Percentiles rank a stretch among this genome's conserved stretches.
phyloP scores from a whole-genome alignment of 192 early-diverging fungal genomes.

The Podila epicladia region DNA sequence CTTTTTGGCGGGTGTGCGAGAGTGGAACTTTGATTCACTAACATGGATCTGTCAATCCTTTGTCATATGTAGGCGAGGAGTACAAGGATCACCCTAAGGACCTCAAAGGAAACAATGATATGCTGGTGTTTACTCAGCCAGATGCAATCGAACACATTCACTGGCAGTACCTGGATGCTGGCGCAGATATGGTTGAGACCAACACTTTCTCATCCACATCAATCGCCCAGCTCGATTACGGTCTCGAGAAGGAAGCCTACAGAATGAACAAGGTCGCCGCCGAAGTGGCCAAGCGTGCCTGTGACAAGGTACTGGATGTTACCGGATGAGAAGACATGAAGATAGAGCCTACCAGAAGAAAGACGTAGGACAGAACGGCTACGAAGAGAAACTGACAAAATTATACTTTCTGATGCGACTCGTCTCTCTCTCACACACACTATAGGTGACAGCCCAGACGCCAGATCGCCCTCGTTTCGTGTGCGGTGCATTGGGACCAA shows the following conservation, averaged over 20 bases:
- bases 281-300: slow-evolving; percentile 85
- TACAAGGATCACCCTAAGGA: slow-evolving; percentile 89
- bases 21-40: background rate
- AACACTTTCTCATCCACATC: slow-evolving; percentile 96
- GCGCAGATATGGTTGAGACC: slow-evolving; percentile 94
- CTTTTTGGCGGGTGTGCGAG: too few species aligned
- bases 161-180: slow-evolving; percentile 89
- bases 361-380: background rate
- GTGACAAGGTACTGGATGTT: slow-evolving; percentile 65
- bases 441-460: slow-evolving; percentile 71
- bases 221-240: slow-evolving; percentile 95
- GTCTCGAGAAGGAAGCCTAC: slow-evolving; percentile 86
- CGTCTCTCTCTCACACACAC: background rate
- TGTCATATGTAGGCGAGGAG: slow-evolving; percentile 62
- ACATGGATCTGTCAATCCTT: background rate
- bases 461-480: slow-evolving; percentile 92
- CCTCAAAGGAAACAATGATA: slow-evolving; percentile 96
- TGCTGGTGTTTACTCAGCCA: slow-evolving; percentile 91
- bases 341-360: background rate
- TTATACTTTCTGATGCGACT: background rate
- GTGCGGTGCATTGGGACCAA: slow-evolving; percentile 88
- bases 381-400: background rate
- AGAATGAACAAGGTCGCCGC: slow-evolving; percentile 93
- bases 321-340: background rate
- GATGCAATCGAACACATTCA: slow-evolving; percentile 92